phyloP scores from a whole-genome alignment of 2,329 filamentous ascomycete genomes.

The Pestalotiopsis sp. region DNA sequence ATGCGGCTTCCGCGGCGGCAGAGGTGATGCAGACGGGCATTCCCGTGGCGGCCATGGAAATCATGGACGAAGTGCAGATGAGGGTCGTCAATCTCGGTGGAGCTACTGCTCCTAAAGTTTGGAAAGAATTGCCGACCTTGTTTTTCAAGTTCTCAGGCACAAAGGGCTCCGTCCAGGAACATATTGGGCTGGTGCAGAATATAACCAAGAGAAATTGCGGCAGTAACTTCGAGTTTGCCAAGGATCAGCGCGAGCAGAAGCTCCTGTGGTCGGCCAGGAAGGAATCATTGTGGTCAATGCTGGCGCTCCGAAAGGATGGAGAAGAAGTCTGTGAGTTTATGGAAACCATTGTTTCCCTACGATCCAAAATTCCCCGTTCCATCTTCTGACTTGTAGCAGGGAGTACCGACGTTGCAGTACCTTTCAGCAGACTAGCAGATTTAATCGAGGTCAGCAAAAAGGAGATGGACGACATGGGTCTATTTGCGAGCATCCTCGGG shows the following conservation, averaged over 20 bases:
- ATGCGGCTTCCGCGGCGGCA: constrained; percentile 74
- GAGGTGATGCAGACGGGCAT: constrained; percentile 75
- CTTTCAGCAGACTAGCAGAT: constrained; percentile 73
- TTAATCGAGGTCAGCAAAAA: constrained; percentile 84
- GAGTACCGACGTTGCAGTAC: constrained; percentile 85
- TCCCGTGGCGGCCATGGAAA: constrained; percentile 77
- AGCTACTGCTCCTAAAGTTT: constrained; percentile 66
- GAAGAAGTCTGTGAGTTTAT: constrained; percentile 70
- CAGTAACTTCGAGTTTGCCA: constrained; percentile 75
- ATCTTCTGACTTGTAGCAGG: constrained; percentile 36
- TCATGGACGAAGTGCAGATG: constrained; percentile 91
- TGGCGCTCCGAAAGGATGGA: constrained; percentile 65
- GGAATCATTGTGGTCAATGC: constrained; percentile 82
- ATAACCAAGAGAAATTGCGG: constrained; percentile 68
- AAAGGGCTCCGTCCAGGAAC: constrained; percentile 74
- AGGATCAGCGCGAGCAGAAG: constrained; percentile 69
- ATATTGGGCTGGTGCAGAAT: constrained; percentile 67
- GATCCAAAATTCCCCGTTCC: too few relatives aligned
- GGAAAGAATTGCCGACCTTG: constrained; percentile 76
- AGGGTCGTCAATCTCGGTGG: constrained; percentile 76
- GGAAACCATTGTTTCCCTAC: too few relatives aligned
- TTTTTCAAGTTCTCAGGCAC: constrained; percentile 89
- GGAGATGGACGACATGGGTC: constrained; percentile 81
- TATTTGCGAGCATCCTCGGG: constrained; percentile 86
- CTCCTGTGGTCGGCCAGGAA: constrained; percentile 81